Percentiles rank a stretch among this genome's conserved stretches.
Conservation (phyloP, 2,329 filamentous ascomycete species). For the Sporothrix globosa region DNA sequence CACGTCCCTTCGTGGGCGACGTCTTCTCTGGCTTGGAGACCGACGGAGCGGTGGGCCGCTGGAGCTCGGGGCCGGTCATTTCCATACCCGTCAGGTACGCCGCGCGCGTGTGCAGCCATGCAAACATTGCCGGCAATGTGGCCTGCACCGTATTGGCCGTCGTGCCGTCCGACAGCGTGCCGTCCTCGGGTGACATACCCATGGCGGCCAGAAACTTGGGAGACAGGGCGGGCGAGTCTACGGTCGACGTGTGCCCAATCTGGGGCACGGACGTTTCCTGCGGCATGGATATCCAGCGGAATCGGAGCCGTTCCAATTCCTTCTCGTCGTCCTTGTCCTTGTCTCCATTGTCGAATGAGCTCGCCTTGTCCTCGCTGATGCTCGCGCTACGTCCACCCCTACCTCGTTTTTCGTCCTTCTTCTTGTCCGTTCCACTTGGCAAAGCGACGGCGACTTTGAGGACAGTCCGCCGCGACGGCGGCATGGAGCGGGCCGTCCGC, state of each 20-base stretch:
- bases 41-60: constrained; percentile 25
- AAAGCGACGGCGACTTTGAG: constrained; percentile 21
- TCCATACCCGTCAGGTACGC: constrained; percentile 35
- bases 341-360: background rate
- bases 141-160: constrained; percentile 35
- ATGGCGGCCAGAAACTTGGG: constrained; percentile 27
- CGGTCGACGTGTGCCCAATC: constrained; percentile 34
- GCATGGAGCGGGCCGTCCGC: constrained; percentile 34
- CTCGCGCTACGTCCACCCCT: background rate
- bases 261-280: constrained; percentile 29
- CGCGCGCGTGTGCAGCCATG: constrained; percentile 37
- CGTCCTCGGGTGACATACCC: constrained; percentile 23
- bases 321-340: background rate
- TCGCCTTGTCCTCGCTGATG: constrained; percentile 14
- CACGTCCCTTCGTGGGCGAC: constrained; percentile 21
- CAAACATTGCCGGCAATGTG: constrained; percentile 37
- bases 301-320: background rate
- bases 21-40: constrained; percentile 4
- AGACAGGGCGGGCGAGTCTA: constrained; percentile 30
- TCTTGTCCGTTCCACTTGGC: background rate
- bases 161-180: constrained; percentile 28
- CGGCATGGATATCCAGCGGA: constrained; percentile 35
- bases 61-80: constrained; percentile 34
- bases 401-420: background rate
- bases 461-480: constrained; percentile 34